Evolutionary conservation across 2,329 filamentous ascomycete species (phyloP), one percentile per base, ranked within the genome.

Genomic region (Blastomyces silverae): DNA sequence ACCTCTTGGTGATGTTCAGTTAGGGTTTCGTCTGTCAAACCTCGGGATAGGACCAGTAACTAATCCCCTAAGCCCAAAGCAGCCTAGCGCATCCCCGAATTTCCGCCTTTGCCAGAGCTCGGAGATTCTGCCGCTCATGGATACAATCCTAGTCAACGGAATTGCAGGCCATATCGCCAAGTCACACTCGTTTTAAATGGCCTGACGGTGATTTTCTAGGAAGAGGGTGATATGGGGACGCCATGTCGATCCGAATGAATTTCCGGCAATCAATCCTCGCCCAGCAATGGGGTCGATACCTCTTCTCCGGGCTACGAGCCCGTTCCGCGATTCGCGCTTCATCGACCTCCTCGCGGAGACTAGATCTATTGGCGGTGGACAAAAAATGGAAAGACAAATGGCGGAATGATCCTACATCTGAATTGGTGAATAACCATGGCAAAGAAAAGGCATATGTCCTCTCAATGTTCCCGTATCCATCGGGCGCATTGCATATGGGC

Each of bases 401-500:
- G 82, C 73, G 73, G 62, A 59, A 63, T 48, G 50, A 62, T 13
- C 62, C 64, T 6, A 46, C 55, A 48, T 65, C 64, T 42, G 55
- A 57, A 53, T 44, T 60, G 61, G 22, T 13, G n/a, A 46, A 57
- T 25, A 37, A 64, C 31, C 62, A 57, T 25, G 61, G 64, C 64
- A 64, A 64, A 69, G 74, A 73, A 22, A 82, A 80, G 66, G 79
- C 78, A 37, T 96, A 93, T 74, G 85, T 96, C 67, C 81, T 96
- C 63, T 88, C 92, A 69, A 96, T 96, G 92, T 96, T 96, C 73
- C 92, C 92, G 0, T 96, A 96, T 74, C 92, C 92, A 0, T 96
- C 92, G 0, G 92, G 92, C 39, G 87, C 87, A 39, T 83, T 96
- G 37, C 92, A 96, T 75, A 86, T 96, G 66, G 92, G 92, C 17